Evolutionary conservation across 306 rosid species (phyloP).

Genomic region (Pueraria montana): DNA sequence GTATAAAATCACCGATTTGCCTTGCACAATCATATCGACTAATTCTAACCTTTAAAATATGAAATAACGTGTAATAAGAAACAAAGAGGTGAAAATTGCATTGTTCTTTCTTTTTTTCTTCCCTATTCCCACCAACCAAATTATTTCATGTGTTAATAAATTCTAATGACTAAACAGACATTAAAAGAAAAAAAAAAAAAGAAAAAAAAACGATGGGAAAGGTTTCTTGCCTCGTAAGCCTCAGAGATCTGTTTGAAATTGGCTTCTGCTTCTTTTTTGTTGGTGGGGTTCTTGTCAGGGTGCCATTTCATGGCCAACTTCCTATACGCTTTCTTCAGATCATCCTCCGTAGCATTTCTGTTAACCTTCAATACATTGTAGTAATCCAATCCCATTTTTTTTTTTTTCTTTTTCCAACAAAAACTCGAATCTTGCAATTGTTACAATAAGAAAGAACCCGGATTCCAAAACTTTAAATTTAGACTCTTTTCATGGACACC

Average conservation of each 20-base stretch:
- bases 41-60: neutral
- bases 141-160: conserved; percentile 10
- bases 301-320: conserved; percentile 99
- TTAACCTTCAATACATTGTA: conserved; percentile 81
- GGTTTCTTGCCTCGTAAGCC: conserved; percentile 83
- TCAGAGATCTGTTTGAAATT: conserved; percentile 97
- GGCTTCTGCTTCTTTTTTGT: conserved; percentile 94
- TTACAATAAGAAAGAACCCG: conserved; percentile 35
- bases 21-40: neutral
- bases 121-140: neutral
- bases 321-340: conserved; percentile 89
- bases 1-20: neutral
- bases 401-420: neutral
- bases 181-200: too few species aligned
- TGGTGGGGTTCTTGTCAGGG: conserved; percentile 91
- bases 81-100: neutral
- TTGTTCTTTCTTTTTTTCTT: neutral
- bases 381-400: conserved; percentile 88
- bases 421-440: conserved; percentile 19
- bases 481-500: conserved; percentile 45
- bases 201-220: neutral
- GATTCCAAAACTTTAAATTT: conserved; percentile 42
- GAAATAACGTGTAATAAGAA: neutral
- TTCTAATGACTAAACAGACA: neutral
- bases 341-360: conserved; percentile 86